Percentiles rank a stretch among this genome's conserved stretches.
Conservation (phyloP, 495 filamentous ascomycete species). For the Aspergillus campestris region DNA sequence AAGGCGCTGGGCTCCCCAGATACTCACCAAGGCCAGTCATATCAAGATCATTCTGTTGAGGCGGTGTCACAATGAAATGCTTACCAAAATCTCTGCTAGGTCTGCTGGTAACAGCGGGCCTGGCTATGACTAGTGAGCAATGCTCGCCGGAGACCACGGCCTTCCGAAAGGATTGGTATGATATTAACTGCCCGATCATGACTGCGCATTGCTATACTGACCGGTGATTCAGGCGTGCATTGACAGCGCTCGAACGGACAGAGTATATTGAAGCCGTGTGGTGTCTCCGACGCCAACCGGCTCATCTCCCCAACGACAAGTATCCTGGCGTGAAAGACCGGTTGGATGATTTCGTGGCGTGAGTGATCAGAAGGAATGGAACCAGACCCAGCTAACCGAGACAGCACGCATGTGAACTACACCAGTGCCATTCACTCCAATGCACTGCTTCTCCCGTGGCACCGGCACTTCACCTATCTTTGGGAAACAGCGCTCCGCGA, state of each 20-base stretch:
- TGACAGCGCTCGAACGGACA: constrained; percentile 21
- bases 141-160: no score
- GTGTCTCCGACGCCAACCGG: constrained; percentile 38
- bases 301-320: constrained; percentile 26
- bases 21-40: no score
- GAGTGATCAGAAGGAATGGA: constrained; percentile 16
- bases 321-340: constrained; percentile 43
- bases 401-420: constrained; percentile 42
- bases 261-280: constrained; percentile 41
- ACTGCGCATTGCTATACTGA: neutral
- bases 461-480: no score
- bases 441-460: no score
- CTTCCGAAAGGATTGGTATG: constrained; percentile 1
- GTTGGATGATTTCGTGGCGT: constrained; percentile 49
- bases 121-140: no score
- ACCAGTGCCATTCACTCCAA: constrained; percentile 27
- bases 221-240: constrained; percentile 25
- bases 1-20: no score
- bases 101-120: no score
- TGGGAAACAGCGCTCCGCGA: no score
- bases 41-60: no score
- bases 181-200: neutral
- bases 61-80: no score
- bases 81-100: no score
- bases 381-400: constrained; percentile 6